Evolutionary conservation across 148 eudicot genomes (phyloP).

Genomic region (Rhododendron ferrugineum): DNA sequence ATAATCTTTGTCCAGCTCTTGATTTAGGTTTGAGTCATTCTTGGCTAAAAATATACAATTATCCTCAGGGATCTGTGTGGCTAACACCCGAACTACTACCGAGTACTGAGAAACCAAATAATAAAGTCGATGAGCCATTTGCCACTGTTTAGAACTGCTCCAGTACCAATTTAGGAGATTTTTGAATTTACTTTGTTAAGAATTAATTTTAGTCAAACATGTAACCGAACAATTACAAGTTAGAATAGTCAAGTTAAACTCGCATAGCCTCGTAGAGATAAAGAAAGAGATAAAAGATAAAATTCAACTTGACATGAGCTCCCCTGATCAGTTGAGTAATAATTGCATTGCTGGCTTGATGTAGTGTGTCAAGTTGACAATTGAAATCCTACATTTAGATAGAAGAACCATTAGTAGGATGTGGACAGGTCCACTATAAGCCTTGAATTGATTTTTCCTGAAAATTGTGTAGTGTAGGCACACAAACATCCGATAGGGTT

Average conservation of each 20-base stretch:
- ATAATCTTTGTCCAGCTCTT: neutral
- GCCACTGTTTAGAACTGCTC: neutral
- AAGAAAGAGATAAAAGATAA: no score
- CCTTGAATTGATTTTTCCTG: neutral
- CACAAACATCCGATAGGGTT: neutral
- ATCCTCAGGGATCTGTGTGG: neutral
- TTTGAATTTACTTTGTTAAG: neutral
- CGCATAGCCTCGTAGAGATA: no score
- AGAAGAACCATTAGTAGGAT: neutral
- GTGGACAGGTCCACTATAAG: neutral
- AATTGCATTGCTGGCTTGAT: conserved; percentile 1
- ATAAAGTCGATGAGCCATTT: neutral
- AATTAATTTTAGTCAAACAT: neutral
- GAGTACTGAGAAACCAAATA: neutral
- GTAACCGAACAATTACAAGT: neutral
- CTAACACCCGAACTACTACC: neutral
- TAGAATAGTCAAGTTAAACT: neutral
- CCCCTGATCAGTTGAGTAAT: neutral
- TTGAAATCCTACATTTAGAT: neutral
- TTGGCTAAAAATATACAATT: neutral
- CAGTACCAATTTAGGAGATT: neutral
- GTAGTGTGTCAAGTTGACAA: neutral
- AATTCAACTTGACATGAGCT: no score
- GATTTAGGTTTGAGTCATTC: neutral
- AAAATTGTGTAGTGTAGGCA: neutral